Percentiles rank a stretch among this genome's conserved stretches.
Conservation (phyloP, 208 protist genomes). For the Blechomonas ayalai region DNA sequence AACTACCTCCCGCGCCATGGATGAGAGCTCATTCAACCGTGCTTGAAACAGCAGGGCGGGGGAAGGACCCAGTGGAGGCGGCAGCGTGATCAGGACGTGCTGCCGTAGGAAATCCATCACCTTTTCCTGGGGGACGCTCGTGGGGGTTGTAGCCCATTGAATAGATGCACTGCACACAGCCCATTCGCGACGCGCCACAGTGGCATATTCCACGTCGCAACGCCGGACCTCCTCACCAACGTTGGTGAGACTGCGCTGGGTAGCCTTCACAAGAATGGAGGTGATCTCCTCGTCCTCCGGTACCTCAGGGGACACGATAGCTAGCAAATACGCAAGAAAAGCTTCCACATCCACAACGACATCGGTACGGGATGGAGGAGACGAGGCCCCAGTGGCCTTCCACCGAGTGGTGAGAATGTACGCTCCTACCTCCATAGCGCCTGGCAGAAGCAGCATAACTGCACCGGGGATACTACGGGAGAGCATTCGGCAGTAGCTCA, state of each 20-base stretch:
- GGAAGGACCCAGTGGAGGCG: constrained; percentile 18
- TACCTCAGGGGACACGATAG: constrained; percentile 3
- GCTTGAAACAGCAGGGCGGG: constrained; percentile 10
- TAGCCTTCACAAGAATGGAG: neutral
- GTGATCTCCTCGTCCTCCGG: constrained; percentile 12
- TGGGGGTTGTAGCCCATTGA: too few species aligned
- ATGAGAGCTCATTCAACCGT: constrained; percentile 7
- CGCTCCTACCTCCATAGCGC: constrained; percentile 28
- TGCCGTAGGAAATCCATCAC: too few species aligned
- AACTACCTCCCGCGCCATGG: too few species aligned
- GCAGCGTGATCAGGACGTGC: constrained; percentile 6
- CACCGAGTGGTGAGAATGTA: constrained; percentile 13
- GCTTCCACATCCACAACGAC: constrained; percentile 4
- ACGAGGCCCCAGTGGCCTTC: too few species aligned
- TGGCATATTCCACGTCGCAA: constrained; percentile 8
- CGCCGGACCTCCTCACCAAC: constrained; percentile 1
- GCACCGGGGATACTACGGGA: constrained; percentile 32
- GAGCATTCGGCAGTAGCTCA: constrained; percentile 36
- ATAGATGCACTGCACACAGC: too few species aligned
- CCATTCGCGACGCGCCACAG: too few species aligned
- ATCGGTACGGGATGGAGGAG: constrained; percentile 1
- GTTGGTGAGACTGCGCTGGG: neutral
- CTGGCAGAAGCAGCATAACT: constrained; percentile 22
- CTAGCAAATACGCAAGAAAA: neutral
- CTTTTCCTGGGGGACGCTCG: too few species aligned